A percentile compares a stretch with the other conserved stretches of the same genome.
These are phyloP conservation scores for Arachnopeziza araneosa DNA, from an alignment of 2,329 filamentous ascomycete genomes.

Conservation along the genomic window DNA sequence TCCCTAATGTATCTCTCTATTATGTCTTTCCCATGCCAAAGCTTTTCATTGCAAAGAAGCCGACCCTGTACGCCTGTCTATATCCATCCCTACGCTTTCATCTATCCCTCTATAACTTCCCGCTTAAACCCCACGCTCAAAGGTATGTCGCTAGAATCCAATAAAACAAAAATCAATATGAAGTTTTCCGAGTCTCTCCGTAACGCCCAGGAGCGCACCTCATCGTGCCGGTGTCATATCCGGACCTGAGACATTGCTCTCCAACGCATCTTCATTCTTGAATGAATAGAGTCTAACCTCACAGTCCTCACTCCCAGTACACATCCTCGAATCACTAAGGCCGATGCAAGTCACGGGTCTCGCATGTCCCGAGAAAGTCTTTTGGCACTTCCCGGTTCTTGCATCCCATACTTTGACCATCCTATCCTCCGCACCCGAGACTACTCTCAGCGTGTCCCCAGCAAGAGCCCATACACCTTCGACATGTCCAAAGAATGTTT, in stretches of 20 bases:
- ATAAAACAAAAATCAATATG: background rate
- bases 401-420: slow-evolving; percentile 98
- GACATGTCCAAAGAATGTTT: slow-evolving; percentile 93
- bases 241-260: background rate
- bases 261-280: slow-evolving; percentile 21
- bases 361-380: slow-evolving; percentile 85
- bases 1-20: background rate
- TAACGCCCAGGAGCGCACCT: background rate
- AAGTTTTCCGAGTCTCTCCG: background rate
- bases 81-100: background rate
- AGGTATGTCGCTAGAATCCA: background rate
- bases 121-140: background rate
- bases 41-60: background rate
- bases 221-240: background rate
- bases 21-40: background rate
- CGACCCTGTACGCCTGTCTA: background rate
- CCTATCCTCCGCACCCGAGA: slow-evolving; percentile 85
- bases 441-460: slow-evolving; percentile 80
- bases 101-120: background rate
- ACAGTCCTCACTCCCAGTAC: slow-evolving; percentile 88
- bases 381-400: slow-evolving; percentile 81
- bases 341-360: slow-evolving; percentile 92
- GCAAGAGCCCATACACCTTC: slow-evolving; percentile 94
- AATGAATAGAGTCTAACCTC: slow-evolving; percentile 84
- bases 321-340: slow-evolving; percentile 82